Evolutionary conservation across 352 stramenopile species (phyloP).

Genomic region (Plasmopara muralis): DNA sequence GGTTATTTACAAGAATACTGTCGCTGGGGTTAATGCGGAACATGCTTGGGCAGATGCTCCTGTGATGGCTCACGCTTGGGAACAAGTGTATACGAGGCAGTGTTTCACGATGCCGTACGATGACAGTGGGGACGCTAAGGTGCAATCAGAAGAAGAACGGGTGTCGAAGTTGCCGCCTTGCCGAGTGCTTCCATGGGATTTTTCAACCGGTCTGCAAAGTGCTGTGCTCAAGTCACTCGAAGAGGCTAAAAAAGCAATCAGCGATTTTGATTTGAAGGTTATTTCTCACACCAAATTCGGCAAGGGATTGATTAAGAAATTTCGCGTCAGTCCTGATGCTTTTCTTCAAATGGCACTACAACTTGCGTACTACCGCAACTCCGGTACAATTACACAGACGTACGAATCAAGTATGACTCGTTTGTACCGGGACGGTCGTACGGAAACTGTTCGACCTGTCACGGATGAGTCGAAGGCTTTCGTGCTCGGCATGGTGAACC

Average conservation of each 20-base stretch:
- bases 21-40: conserved; percentile 91
- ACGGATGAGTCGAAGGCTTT: conserved; percentile 88
- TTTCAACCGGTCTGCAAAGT: conserved; percentile 41
- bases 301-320: conserved; percentile 87
- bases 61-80: conserved; percentile 81
- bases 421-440: conserved; percentile 93
- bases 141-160: conserved; percentile 40
- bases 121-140: conserved; percentile 36
- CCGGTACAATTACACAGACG: conserved; percentile 90
- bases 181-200: conserved; percentile 56
- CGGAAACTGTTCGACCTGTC: conserved; percentile 88
- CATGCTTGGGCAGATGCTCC: conserved; percentile 90
- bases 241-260: conserved; percentile 58
- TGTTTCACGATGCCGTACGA: conserved; percentile 52
- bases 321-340: conserved; percentile 91
- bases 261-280: conserved; percentile 88
- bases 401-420: conserved; percentile 97
- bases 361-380: conserved; percentile 92
- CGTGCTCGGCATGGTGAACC: conserved; percentile 78
- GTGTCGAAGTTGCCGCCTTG: conserved; percentile 41
- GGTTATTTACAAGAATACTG: conserved; percentile 92
- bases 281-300: conserved; percentile 86
- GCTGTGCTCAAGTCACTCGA: conserved; percentile 51
- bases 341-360: conserved; percentile 97
- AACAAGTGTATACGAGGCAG: conserved; percentile 65